Evolutionary conservation across 1,284 basidiomycete species (phyloP).

Genomic region (Hypsizygus ulmarius): DNA sequence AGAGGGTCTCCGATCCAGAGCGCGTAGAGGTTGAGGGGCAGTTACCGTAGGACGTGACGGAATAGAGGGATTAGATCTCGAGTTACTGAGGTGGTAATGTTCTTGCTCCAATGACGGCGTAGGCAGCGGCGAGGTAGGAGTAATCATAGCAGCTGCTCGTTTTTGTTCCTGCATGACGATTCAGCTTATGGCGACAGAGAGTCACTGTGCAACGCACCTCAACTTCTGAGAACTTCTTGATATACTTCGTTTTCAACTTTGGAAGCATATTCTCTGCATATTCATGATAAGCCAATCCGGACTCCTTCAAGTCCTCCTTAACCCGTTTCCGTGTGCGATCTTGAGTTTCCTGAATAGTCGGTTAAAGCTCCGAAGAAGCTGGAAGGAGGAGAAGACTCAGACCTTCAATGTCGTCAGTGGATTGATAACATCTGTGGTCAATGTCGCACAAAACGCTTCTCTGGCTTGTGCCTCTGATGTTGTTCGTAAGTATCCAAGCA

Average conservation of each 20-base stretch:
- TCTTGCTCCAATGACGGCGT: constrained; percentile 28
- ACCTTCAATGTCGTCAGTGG: constrained; percentile 70
- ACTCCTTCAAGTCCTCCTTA: constrained; percentile 83
- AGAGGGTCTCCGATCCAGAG: constrained; percentile 72
- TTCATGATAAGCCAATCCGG: constrained; percentile 69
- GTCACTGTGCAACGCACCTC: constrained; percentile 50
- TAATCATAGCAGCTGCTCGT: constrained; percentile 40
- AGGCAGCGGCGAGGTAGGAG: constrained; percentile 31
- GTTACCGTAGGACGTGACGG: constrained; percentile 47
- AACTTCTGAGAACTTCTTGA: constrained; percentile 78
- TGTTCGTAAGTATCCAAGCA: background rate
- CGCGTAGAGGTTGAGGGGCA: constrained; percentile 66
- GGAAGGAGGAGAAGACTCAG: constrained; percentile 12
- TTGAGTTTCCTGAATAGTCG: constrained; percentile 67
- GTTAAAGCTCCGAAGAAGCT: constrained; percentile 4
- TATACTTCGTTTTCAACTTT: constrained; percentile 73
- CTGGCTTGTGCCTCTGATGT: constrained; percentile 75
- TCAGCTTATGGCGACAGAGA: constrained; percentile 4
- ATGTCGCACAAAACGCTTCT: constrained; percentile 69
- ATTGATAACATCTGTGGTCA: constrained; percentile 71
- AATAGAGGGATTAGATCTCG: constrained; percentile 34
- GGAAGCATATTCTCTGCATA: constrained; percentile 75
- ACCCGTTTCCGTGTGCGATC: constrained; percentile 86
- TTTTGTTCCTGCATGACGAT: constrained; percentile 55
- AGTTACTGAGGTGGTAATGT: constrained; percentile 27